These are phyloP conservation scores for Aspergillus proliferans DNA, from an alignment of 2,329 filamentous ascomycete genomes.

Conservation along the genomic window DNA sequence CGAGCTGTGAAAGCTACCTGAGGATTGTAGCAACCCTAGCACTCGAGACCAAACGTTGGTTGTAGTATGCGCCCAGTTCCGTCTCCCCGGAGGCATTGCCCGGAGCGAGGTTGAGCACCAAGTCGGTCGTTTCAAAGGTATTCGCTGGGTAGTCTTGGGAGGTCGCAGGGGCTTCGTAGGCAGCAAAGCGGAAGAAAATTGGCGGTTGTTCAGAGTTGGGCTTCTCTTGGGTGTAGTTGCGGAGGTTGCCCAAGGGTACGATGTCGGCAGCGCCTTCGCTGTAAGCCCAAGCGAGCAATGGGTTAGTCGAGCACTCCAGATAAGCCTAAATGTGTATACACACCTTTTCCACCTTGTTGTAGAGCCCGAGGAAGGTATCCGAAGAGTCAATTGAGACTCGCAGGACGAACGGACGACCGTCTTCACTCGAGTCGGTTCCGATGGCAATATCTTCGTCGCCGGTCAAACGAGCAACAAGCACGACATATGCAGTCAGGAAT, in stretches of 20 bases:
- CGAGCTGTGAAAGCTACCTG: slow-evolving; percentile 37
- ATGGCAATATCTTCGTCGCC: slow-evolving; percentile 46
- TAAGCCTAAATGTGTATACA: background rate
- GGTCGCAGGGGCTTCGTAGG: slow-evolving; percentile 40
- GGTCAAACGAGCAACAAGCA: slow-evolving; percentile 41
- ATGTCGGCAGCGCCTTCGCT: slow-evolving; percentile 36
- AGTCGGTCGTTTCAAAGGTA: slow-evolving; percentile 40
- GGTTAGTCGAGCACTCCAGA: slow-evolving; percentile 3
- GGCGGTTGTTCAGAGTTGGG: slow-evolving; percentile 34
- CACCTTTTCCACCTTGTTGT: slow-evolving; percentile 37
- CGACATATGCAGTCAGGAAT: slow-evolving; percentile 39
- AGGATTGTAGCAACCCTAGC: slow-evolving; percentile 39
- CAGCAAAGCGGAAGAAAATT: slow-evolving; percentile 42
- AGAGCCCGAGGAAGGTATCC: slow-evolving; percentile 37
- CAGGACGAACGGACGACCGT: slow-evolving; percentile 42
- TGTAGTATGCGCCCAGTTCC: slow-evolving; percentile 38
- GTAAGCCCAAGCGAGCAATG: slow-evolving; percentile 26
- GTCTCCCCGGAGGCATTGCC: slow-evolving; percentile 15
- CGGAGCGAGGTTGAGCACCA: slow-evolving; percentile 35
- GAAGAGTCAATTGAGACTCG: slow-evolving; percentile 35
- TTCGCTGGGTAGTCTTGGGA: slow-evolving; percentile 37
- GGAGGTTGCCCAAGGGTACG: slow-evolving; percentile 36
- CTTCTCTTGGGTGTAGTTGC: slow-evolving; percentile 36
- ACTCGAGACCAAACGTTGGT: slow-evolving; percentile 43
- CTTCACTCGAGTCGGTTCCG: slow-evolving; percentile 38